These are phyloP conservation scores for Elaeis guineensis DNA, from an alignment of 176 grass and related monocot genomes.

Conservation along the genomic window DNA sequence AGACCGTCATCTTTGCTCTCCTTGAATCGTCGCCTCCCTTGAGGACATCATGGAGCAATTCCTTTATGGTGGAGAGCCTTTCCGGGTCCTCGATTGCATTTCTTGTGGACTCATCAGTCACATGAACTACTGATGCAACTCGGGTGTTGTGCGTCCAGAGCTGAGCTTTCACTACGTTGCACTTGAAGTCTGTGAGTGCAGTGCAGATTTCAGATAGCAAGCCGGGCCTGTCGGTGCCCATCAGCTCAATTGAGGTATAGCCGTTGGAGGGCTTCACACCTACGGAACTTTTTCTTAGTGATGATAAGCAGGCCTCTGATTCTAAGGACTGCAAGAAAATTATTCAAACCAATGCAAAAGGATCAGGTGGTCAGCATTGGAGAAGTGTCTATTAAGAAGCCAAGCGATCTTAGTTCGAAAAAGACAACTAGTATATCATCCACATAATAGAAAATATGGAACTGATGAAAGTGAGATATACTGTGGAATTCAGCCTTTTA, in stretches of 20 bases:
- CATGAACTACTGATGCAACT: slow-evolving; percentile 35
- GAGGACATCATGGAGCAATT: slow-evolving; percentile 35
- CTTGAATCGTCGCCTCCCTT: slow-evolving; percentile 14
- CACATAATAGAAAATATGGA: too few species aligned
- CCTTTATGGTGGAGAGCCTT: slow-evolving; percentile 27
- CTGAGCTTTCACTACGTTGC: slow-evolving; percentile 40
- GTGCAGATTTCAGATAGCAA: slow-evolving; percentile 53
- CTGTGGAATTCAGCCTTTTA: too few species aligned
- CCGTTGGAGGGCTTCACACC: neutral
- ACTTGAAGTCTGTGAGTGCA: slow-evolving; percentile 37
- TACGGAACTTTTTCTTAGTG: neutral
- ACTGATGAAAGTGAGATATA: too few species aligned
- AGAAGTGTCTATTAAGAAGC: too few species aligned
- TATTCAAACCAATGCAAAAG: too few species aligned
- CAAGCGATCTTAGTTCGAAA: too few species aligned
- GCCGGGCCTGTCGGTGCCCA: slow-evolving; percentile 41
- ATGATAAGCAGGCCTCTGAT: slow-evolving; percentile 15
- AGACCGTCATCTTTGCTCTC: slow-evolving; percentile 16
- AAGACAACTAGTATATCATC: too few species aligned
- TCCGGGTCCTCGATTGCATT: slow-evolving; percentile 16
- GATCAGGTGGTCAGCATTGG: too few species aligned
- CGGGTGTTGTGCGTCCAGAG: slow-evolving; percentile 53
- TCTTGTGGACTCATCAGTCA: slow-evolving; percentile 37
- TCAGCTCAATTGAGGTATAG: slow-evolving; percentile 33
- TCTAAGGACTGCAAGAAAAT: slow-evolving; percentile 34